phyloP scores from a whole-genome alignment of 2,329 filamentous ascomycete genomes.

The Colletotrichum orchidophilum region DNA sequence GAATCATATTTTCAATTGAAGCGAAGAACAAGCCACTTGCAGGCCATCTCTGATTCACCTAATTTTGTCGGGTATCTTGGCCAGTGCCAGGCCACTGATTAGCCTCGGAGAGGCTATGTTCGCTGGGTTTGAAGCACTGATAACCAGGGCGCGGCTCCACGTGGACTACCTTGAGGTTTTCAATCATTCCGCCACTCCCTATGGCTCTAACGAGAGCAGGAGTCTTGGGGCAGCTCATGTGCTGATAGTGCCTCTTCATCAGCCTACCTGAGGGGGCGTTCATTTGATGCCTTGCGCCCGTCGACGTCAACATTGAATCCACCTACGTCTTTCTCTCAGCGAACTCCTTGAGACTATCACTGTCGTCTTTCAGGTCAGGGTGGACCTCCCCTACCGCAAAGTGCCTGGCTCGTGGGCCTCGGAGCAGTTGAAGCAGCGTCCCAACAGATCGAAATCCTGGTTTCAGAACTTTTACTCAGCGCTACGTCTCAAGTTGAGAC shows the following conservation, averaged over 20 bases:
- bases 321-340: conserved; percentile 40
- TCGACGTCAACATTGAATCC: background rate
- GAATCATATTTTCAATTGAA: background rate
- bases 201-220: conserved; percentile 35
- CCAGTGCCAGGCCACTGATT: background rate
- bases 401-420: conserved; percentile 37
- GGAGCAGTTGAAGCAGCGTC: conserved; percentile 37
- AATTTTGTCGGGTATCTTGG: background rate
- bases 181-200: conserved; percentile 14
- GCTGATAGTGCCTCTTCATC: conserved; percentile 38
- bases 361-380: conserved; percentile 36
- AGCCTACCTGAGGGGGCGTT: conserved; percentile 35
- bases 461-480: conserved; percentile 3
- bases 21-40: background rate
- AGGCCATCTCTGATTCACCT: background rate
- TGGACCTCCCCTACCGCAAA: conserved; percentile 41
- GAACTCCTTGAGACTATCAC: conserved; percentile 37
- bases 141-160: background rate
- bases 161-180: conserved; percentile 14
- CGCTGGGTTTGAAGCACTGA: conserved; percentile 8
- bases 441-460: conserved; percentile 39
- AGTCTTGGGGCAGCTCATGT: conserved; percentile 36
- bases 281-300: background rate
- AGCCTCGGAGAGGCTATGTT: background rate
- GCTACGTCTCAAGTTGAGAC: conserved; percentile 9